Evolutionary conservation across 345 rosid genomes (phyloP).

Genomic region (Gynandropsis gynandra): DNA sequence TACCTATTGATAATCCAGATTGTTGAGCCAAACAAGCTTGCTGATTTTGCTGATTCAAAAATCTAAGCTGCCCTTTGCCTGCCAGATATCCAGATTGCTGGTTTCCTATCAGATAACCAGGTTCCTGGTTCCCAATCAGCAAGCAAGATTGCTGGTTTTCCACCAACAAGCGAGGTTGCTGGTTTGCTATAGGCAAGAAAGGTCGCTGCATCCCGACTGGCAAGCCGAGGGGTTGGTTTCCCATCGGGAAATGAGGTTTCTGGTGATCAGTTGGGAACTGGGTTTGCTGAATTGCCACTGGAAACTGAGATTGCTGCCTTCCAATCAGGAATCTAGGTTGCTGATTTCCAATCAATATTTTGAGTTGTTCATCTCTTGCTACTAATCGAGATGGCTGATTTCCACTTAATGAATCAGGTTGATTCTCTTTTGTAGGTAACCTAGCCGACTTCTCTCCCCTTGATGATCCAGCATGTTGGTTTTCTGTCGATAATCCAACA

Average conservation of each 20-base stretch:
- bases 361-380: slow-evolving; percentile 21
- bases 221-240: slow-evolving; percentile 20
- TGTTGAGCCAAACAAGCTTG: slow-evolving; percentile 17
- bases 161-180: slow-evolving; percentile 29
- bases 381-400: slow-evolving; percentile 10
- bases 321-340: background rate
- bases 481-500: slow-evolving; percentile 9
- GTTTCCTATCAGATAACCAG: slow-evolving; percentile 17
- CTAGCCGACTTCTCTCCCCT: background rate
- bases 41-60: slow-evolving; percentile 20
- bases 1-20: slow-evolving; percentile 1
- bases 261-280: slow-evolving; percentile 13
- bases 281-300: slow-evolving; percentile 12
- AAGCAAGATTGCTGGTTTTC: slow-evolving; percentile 20
- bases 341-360: slow-evolving; percentile 16
- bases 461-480: slow-evolving; percentile 13
- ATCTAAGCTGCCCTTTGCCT: slow-evolving; percentile 18
- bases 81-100: slow-evolving; percentile 21
- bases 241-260: slow-evolving; percentile 24
- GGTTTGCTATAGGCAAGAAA: slow-evolving; percentile 17
- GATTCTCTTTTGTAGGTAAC: background rate
- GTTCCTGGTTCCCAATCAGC: slow-evolving; percentile 20
- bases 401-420: slow-evolving; percentile 5
- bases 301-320: slow-evolving; percentile 8
- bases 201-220: slow-evolving; percentile 17